Evolutionary conservation across 1,284 basidiomycete genomes (phyloP), one percentile per base, ranked within the genome.

Genomic region (Microstroma glucosiphilum): DNA sequence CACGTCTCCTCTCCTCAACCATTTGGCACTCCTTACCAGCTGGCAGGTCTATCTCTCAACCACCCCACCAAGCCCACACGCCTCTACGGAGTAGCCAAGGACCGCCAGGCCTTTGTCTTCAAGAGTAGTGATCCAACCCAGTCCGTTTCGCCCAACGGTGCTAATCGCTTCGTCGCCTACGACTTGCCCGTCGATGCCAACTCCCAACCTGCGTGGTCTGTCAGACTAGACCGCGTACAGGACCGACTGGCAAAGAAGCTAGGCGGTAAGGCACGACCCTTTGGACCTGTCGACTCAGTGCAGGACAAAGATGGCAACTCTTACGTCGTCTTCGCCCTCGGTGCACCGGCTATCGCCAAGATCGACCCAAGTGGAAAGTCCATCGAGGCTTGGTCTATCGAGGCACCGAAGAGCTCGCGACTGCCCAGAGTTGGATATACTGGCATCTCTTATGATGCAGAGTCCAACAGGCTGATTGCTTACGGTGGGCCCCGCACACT

Each of bases 251-350:
- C 69, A 48, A 40, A 60, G 42, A 30, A 61, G 55, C 54, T 40
- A 15, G 75, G 75, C 21, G 66, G 58, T 8, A 60, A 73, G n/a
- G 30, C 30, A 9, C 30, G 30, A 37, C 75, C 75, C 0, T 77
- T 76, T 51, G 75, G 75, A 11, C 70, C 70, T 2, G 73, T 77
- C 8, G 75, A 65, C n/a, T 69, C 68, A 12, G 69, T 75, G 1
- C 74, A 76, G 61, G 75, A 76, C 62, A 58, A 30, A 15, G 64
- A 69, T 57, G 75, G 75, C 30, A 75, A 76, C 65, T 73, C 71
- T 42, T 77, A 77, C 64, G 70, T 77, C 23, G 69, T 71, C 17
- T 77, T 77, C 54, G 75, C 72, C 2, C 65, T 77, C 2, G 75
- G 75, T 37, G 69, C 69, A 25, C 75, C 75, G 1, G 75, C 75